Evolutionary conservation across 305 asterid genomes (phyloP).

Genomic region (Fraxinus dipetala): DNA sequence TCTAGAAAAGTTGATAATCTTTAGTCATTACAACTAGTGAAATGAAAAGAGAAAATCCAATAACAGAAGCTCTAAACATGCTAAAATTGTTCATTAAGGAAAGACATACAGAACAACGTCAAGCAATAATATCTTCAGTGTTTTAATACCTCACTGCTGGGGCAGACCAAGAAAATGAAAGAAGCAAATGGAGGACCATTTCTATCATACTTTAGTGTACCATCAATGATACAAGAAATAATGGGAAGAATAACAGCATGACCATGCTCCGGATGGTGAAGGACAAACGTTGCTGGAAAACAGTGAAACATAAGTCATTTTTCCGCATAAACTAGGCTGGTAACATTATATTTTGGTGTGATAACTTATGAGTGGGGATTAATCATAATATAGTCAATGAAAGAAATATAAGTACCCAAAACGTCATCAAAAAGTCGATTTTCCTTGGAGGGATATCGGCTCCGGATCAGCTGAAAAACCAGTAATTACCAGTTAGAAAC

Average conservation of each 20-base stretch:
- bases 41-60: neutral
- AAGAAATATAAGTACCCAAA: constrained; percentile 52
- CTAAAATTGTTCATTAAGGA: neutral
- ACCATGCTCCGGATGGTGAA: constrained; percentile 99
- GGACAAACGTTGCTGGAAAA: constrained; percentile 92
- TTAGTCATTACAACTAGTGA: neutral
- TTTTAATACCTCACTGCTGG: constrained; percentile 63
- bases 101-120: constrained; percentile 12
- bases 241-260: constrained; percentile 93
- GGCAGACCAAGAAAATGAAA: constrained; percentile 85
- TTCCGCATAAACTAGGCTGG: constrained; percentile 24
- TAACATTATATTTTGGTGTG: constrained; percentile 6
- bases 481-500: constrained; percentile 18
- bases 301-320: constrained; percentile 25
- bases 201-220: constrained; percentile 70
- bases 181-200: constrained; percentile 83
- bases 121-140: constrained; percentile 7
- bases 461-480: constrained; percentile 73
- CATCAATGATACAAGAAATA: constrained; percentile 85
- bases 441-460: constrained; percentile 80
- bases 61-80: constrained; percentile 7
- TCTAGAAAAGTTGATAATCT: neutral
- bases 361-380: constrained; percentile 2
- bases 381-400: constrained; percentile 14
- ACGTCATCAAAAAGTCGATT: constrained; percentile 93